A percentile compares a stretch with the other conserved stretches of the same genome.
These are phyloP conservation scores for Magnaporthiopsis poae DNA, from an alignment of 2,329 filamentous ascomycete genomes.

Conservation along the genomic window DNA sequence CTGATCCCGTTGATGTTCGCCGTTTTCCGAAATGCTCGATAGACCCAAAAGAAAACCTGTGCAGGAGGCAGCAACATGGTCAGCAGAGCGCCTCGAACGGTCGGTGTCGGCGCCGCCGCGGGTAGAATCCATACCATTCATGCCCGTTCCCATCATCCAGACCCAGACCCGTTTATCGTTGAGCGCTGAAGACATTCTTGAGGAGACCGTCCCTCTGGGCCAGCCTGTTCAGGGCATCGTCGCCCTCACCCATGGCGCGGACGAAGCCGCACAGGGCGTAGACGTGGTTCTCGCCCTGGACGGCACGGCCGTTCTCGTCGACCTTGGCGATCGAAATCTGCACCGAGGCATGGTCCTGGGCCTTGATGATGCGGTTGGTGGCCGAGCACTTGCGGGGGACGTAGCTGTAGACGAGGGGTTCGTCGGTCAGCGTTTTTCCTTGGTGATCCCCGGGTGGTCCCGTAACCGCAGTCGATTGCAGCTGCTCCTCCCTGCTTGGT, in stretches of 20 bases:
- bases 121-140: neutral
- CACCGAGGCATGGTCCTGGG: constrained; percentile 98
- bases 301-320: constrained; percentile 91
- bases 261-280: constrained; percentile 98
- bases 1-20: constrained; percentile 6
- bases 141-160: constrained; percentile 4
- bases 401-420: constrained; percentile 50
- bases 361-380: constrained; percentile 99
- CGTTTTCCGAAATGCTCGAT: constrained; percentile 9
- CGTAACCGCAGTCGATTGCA: constrained; percentile 6
- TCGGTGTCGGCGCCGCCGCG: neutral
- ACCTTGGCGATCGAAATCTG: constrained; percentile 97
- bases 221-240: constrained; percentile 91
- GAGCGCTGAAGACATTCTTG: constrained; percentile 89
- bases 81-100: neutral
- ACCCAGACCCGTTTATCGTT: constrained; percentile 39
- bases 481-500: neutral
- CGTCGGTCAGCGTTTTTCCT: constrained; percentile 2
- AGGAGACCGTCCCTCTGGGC: constrained; percentile 91
- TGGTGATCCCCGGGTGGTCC: constrained; percentile 8
- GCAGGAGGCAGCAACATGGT: neutral
- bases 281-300: constrained; percentile 90
- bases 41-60: constrained; percentile 9
- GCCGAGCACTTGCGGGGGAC: constrained; percentile 98
- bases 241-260: constrained; percentile 92